These are phyloP conservation scores for Abrus pulchellus DNA, from an alignment of 306 rosid genomes.

Conservation along the genomic window DNA sequence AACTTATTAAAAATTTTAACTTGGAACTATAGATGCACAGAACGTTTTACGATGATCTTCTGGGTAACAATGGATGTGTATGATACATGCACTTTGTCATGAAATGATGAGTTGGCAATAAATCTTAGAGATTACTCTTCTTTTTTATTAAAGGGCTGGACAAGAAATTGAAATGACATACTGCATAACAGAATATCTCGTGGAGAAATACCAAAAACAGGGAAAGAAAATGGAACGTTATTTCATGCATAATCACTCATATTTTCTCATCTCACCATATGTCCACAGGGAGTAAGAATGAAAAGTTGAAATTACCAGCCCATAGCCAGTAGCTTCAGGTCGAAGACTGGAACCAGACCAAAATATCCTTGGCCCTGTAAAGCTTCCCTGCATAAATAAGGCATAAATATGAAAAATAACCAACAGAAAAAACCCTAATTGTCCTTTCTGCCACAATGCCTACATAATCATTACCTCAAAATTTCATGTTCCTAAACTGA, in stretches of 20 bases:
- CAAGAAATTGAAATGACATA: constrained; percentile 11
- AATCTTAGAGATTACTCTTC: background rate
- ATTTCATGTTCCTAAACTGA: constrained; percentile 20
- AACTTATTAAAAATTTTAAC: constrained; percentile 45
- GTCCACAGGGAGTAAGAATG: constrained; percentile 42
- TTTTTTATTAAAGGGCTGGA: constrained; percentile 15
- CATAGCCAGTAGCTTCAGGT: constrained; percentile 99
- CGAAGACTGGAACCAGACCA: constrained; percentile 99
- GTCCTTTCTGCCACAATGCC: constrained; percentile 37
- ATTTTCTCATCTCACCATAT: constrained; percentile 32
- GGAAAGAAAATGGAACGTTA: constrained; percentile 20
- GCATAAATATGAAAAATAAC: constrained; percentile 58
- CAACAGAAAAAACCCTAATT: constrained; percentile 19
- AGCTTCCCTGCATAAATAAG: constrained; percentile 96
- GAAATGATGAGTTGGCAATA: constrained; percentile 36
- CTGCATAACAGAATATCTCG: constrained; percentile 23
- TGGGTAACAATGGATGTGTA: constrained; percentile 29
- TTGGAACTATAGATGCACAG: constrained; percentile 22
- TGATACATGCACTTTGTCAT: constrained; percentile 14
- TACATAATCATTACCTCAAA: constrained; percentile 33
- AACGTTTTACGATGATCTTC: background rate
- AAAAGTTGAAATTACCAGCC: constrained; percentile 79
- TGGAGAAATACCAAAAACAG: background rate
- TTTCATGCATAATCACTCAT: constrained; percentile 27
- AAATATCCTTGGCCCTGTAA: constrained; percentile 98